phyloP scores from a whole-genome alignment of 768 basidiomycete species.

The Tubosaeta sp. region DNA sequence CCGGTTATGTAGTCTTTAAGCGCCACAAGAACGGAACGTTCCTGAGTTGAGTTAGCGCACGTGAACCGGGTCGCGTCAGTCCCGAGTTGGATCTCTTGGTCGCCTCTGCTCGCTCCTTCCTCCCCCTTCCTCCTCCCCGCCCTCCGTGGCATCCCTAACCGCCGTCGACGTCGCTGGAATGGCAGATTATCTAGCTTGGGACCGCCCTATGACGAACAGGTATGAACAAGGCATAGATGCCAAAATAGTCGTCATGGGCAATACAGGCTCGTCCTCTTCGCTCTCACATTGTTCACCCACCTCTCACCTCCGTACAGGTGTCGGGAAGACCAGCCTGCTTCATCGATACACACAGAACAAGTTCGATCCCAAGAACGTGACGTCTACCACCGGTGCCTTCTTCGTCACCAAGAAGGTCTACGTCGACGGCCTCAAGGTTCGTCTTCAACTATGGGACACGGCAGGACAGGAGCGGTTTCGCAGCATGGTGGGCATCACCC shows the following conservation, averaged over 20 bases:
- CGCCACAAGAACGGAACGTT: slow-evolving; percentile 23
- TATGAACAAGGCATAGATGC: slow-evolving; percentile 87
- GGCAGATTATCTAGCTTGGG: slow-evolving; percentile 56
- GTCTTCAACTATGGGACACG: slow-evolving; percentile 89
- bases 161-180: slow-evolving; percentile 35
- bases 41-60: slow-evolving; percentile 17
- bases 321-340: slow-evolving; percentile 90
- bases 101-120: slow-evolving; percentile 24
- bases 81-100: slow-evolving; percentile 28
- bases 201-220: slow-evolving; percentile 63
- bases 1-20: slow-evolving; percentile 26
- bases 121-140: slow-evolving; percentile 38
- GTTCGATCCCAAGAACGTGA: slow-evolving; percentile 84
- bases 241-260: slow-evolving; percentile 95
- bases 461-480: slow-evolving; percentile 92
- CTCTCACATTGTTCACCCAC: slow-evolving; percentile 14
- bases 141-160: slow-evolving; percentile 42
- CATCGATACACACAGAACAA: slow-evolving; percentile 88
- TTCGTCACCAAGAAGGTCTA: slow-evolving; percentile 91
- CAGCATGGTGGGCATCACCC: slow-evolving; percentile 61
- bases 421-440: slow-evolving; percentile 80
- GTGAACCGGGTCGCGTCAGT: slow-evolving; percentile 33
- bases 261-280: slow-evolving; percentile 43
- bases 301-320: slow-evolving; percentile 45
- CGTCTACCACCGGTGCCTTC: slow-evolving; percentile 88